Evolutionary conservation across 257 asterid genomes (phyloP), one percentile per base, ranked within the genome.

Genomic region (Anisodus acutangulus): DNA sequence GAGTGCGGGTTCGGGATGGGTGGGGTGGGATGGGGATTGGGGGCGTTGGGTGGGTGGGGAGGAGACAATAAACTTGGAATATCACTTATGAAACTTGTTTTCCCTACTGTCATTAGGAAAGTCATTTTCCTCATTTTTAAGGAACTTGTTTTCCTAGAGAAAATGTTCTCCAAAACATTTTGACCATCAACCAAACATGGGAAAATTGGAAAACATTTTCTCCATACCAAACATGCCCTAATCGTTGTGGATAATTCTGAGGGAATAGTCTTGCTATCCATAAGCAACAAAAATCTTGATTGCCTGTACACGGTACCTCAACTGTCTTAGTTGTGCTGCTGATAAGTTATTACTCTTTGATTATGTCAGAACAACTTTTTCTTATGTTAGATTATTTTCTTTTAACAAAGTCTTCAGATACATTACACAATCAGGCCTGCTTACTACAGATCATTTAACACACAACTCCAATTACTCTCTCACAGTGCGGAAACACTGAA

Each of bases 301-400:
- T 78, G 31, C 64, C 64, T 37, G 62, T 78, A 2, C 64, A 51
- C 9, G 22, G 13, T 13, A 45, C 26, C 63, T 22, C 81, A 53
- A 13, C 63, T 51, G 47, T 53, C 76, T 68, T 68, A 15, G 22
- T 51, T 76, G 81, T 76, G 45, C 81, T 51, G 62, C 39, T 76
- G 81, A 76, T 76, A 22, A 74, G 81, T 74, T 41, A 6, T 47
- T 49, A 49, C 22, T 12, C 62, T 74, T 74, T 74, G 45, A 74
- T 49, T 74, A 49, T 74, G 43, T 22, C 81, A 22, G 62, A 47
- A 11, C 6, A 49, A 11, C 45, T 74, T 19, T 49, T 74, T 51
- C 45, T 49, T 49, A 74, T 51, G 19, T 49, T 51, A 22, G 81
- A 74, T 49, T 6, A 49, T 22, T 22, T 22, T 54, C 45, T 2